A percentile compares a stretch with the other conserved stretches of the same genome.
These are phyloP conservation scores for Neurospora sp. DNA, from an alignment of 495 filamentous ascomycete species.

Conservation along the genomic window DNA sequence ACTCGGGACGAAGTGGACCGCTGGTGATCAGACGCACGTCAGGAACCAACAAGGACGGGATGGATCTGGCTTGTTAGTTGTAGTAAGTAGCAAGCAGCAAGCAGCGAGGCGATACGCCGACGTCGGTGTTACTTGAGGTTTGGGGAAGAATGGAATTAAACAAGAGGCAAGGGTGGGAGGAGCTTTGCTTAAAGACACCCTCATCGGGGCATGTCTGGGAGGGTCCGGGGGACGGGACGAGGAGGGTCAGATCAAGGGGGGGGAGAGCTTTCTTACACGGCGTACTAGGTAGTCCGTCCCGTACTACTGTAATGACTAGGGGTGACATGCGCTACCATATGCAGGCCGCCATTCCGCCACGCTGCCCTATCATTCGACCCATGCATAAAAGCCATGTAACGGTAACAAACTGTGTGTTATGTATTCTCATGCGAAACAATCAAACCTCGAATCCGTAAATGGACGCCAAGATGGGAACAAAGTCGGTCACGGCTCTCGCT, in stretches of 20 bases:
- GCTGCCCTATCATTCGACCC: neutral
- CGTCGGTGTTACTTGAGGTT: neutral
- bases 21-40: neutral
- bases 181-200: neutral
- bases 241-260: neutral
- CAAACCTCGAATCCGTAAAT: neutral
- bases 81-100: neutral
- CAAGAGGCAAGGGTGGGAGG: neutral
- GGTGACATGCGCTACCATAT: neutral
- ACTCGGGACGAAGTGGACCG: neutral
- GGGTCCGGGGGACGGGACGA: neutral
- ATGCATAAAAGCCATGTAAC: neutral
- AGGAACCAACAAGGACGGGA: neutral
- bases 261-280: neutral
- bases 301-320: neutral
- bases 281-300: neutral
- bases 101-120: neutral
- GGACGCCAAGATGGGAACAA: neutral
- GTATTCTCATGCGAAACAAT: neutral
- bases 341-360: slow-evolving; percentile 1
- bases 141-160: neutral
- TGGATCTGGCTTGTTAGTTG: neutral
- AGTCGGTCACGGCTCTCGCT: neutral
- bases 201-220: slow-evolving; percentile 2
- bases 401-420: neutral